These are phyloP conservation scores for Ensete ventricosum DNA, from an alignment of 176 grass and related monocot species.

Conservation along the genomic window DNA sequence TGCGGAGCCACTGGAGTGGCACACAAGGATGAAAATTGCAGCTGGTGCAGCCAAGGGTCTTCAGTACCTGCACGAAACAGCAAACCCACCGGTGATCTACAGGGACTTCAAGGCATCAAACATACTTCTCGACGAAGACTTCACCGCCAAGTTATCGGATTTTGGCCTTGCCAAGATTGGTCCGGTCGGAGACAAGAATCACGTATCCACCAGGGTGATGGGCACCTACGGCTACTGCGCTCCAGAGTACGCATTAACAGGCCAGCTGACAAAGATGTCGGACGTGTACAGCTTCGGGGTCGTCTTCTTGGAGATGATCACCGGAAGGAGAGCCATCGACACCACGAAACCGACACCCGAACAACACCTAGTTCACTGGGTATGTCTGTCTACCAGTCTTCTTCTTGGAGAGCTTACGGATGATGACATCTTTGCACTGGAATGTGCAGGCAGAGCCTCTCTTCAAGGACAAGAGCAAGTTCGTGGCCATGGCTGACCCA, in stretches of 20 bases:
- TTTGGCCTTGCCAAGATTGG: background rate
- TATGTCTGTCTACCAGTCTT: background rate
- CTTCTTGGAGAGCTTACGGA: background rate
- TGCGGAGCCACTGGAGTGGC: background rate
- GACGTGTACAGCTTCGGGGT: background rate
- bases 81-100: background rate
- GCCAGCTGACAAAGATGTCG: background rate
- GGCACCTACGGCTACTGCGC: constrained; percentile 55
- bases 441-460: background rate
- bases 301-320: background rate
- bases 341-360: background rate
- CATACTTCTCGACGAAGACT: background rate
- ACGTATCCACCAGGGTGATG: constrained; percentile 46
- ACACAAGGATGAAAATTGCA: constrained; percentile 5
- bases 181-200: background rate
- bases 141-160: background rate
- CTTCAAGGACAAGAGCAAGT: constrained; percentile 3
- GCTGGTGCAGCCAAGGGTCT: constrained; percentile 6
- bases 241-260: constrained; percentile 25
- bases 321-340: constrained; percentile 1
- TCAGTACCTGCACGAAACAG: background rate
- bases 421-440: background rate
- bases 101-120: constrained; percentile 5
- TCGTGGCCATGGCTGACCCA: background rate
- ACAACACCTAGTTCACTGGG: background rate